phyloP scores from a whole-genome alignment of 1,139 yeast species.

The Blastobotrys apis region DNA sequence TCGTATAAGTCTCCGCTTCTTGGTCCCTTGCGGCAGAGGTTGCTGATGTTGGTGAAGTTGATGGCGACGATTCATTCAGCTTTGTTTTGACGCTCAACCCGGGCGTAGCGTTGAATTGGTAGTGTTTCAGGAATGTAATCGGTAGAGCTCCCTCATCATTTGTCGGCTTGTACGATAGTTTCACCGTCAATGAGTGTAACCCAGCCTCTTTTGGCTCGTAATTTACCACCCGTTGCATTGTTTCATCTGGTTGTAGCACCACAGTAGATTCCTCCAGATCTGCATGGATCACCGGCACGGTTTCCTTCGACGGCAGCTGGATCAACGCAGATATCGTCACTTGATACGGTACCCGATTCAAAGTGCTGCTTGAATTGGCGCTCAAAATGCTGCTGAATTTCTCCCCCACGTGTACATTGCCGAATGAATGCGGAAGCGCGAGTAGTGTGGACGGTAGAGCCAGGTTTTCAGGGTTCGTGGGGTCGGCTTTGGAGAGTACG shows the following conservation, averaged over 20 bases:
- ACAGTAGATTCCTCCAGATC: conserved; percentile 17
- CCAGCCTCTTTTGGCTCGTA: conserved; percentile 33
- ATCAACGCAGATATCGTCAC: conserved; percentile 23
- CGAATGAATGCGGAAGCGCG: conserved; percentile 27
- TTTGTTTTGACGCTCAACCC: conserved; percentile 34
- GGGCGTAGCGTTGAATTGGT: conserved; percentile 32
- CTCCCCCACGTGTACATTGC: conserved; percentile 33
- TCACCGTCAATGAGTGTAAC: conserved; percentile 29
- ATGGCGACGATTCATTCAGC: conserved; percentile 19
- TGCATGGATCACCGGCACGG: conserved; percentile 17
- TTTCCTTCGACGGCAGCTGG: conserved; percentile 21
- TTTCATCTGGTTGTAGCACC: conserved; percentile 18
- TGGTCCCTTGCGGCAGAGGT: conserved; percentile 14
- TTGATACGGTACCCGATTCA: conserved; percentile 10
- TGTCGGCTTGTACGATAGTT: conserved; percentile 22
- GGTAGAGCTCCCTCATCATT: conserved; percentile 13
- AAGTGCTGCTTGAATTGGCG: conserved; percentile 15
- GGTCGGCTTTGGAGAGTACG: conserved; percentile 20
- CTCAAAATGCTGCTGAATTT: conserved; percentile 28
- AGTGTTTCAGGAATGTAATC: conserved; percentile 26
- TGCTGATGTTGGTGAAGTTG: no score
- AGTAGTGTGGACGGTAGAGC: conserved; percentile 16
- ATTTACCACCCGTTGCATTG: conserved; percentile 25
- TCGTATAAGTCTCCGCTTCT: conserved; percentile 17
- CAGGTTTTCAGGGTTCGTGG: conserved; percentile 9